These are phyloP conservation scores for Pilatotrama ljubarskyi DNA, from an alignment of 768 basidiomycete genomes.

Conservation along the genomic window DNA sequence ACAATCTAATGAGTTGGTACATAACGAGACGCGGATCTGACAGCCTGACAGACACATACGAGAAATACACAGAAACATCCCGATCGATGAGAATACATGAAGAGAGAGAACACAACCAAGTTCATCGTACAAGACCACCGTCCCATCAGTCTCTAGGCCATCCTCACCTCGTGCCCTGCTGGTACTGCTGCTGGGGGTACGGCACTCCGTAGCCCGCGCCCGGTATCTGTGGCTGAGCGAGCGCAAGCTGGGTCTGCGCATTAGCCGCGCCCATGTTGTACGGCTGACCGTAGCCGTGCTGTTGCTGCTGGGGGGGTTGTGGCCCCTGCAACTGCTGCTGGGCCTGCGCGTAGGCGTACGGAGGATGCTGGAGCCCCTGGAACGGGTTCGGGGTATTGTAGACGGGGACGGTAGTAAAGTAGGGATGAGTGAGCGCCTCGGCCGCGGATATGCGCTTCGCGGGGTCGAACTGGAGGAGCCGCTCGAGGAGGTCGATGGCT, in stretches of 20 bases:
- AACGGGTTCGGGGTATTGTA: constrained; percentile 70
- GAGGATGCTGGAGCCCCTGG: constrained; percentile 44
- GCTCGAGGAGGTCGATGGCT: constrained; percentile 93
- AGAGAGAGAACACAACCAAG: not conserved
- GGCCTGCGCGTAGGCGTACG: constrained; percentile 47
- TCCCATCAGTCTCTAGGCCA: not conserved
- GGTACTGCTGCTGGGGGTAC: constrained; percentile 15
- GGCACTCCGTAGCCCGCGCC: constrained; percentile 18
- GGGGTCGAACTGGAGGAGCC: constrained; percentile 95
- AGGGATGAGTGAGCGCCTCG: constrained; percentile 89
- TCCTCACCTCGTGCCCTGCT: not conserved
- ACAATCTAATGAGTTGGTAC: constrained; percentile 1
- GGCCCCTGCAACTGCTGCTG: constrained; percentile 44
- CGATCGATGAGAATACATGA: constrained; percentile 13
- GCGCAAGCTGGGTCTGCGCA: constrained; percentile 10
- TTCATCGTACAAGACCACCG: not conserved
- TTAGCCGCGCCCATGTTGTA: constrained; percentile 21
- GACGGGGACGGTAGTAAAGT: constrained; percentile 67
- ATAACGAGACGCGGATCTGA: not conserved
- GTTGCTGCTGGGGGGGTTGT: constrained; percentile 41
- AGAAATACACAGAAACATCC: not conserved
- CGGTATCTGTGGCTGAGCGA: constrained; percentile 18
- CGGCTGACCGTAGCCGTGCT: constrained; percentile 21
- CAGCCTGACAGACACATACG: not conserved
- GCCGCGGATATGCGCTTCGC: constrained; percentile 87